A percentile compares a stretch with the other conserved stretches of the same genome.
Evolutionary conservation across 805 yeast genomes (phyloP).

Genomic region (Candida railenensis): DNA sequence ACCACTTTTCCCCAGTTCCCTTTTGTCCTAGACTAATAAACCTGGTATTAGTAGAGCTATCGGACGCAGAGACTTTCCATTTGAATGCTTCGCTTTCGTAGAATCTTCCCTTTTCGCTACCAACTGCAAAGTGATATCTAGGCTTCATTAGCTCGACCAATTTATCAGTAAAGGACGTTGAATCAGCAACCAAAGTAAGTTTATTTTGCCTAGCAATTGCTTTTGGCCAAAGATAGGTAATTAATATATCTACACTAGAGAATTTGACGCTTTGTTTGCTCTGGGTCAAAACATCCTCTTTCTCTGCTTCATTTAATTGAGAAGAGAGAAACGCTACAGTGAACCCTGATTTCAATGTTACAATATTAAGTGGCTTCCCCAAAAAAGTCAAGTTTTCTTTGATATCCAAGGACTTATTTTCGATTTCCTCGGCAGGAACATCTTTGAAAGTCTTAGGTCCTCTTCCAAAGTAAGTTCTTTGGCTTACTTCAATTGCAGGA

Average conservation of each 20-base stretch:
- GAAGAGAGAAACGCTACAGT: slow-evolving; percentile 46
- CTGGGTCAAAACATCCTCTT: slow-evolving; percentile 45
- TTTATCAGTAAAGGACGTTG: slow-evolving; percentile 38
- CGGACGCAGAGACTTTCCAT: slow-evolving; percentile 41
- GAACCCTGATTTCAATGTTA: slow-evolving; percentile 44
- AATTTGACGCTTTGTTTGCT: slow-evolving; percentile 14
- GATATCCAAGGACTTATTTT: slow-evolving; percentile 14
- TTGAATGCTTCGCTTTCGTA: slow-evolving; percentile 57
- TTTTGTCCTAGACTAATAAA: slow-evolving; percentile 65
- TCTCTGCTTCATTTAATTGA: background rate
- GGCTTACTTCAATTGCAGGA: slow-evolving; percentile 19
- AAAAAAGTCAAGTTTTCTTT: slow-evolving; percentile 27
- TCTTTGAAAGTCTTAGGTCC: slow-evolving; percentile 11
- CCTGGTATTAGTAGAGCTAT: slow-evolving; percentile 44
- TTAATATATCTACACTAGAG: slow-evolving; percentile 45
- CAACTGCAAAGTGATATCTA: slow-evolving; percentile 64
- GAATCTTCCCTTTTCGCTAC: slow-evolving; percentile 47
- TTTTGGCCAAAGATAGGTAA: slow-evolving; percentile 63
- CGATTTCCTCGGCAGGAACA: slow-evolving; percentile 5
- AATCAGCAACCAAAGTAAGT: slow-evolving; percentile 44
- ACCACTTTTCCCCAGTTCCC: slow-evolving; percentile 61
- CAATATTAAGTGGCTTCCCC: slow-evolving; percentile 29
- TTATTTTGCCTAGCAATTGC: slow-evolving; percentile 46
- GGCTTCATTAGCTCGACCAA: slow-evolving; percentile 51
- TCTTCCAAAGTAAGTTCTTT: slow-evolving; percentile 25